Conservation (phyloP, 1,139 yeast species). For the Hanseniaspora sp. region DNA sequence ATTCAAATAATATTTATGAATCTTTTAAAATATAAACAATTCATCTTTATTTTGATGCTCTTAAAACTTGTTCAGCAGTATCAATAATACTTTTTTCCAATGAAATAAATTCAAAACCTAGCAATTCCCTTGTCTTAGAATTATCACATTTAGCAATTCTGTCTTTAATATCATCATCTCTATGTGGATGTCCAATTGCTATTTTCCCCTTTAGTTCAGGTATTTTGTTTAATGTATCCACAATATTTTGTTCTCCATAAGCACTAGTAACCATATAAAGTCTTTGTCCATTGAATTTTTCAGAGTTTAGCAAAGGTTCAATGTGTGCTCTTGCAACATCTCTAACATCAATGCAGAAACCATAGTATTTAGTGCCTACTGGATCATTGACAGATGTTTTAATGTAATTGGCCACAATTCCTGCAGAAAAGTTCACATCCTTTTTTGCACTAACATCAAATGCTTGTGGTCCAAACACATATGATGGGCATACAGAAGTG, state of each 20-base stretch:
- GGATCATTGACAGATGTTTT: slow-evolving; percentile 18
- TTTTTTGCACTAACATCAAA: slow-evolving; percentile 26
- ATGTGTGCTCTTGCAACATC: slow-evolving; percentile 47
- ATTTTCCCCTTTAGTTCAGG: slow-evolving; percentile 33
- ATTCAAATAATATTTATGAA: too few species aligned
- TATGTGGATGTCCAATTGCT: slow-evolving; percentile 37
- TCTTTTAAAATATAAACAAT: too few species aligned
- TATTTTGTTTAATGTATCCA: slow-evolving; percentile 30
- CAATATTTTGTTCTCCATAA: slow-evolving; percentile 32
- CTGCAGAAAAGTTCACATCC: slow-evolving; percentile 31
- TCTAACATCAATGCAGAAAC: slow-evolving; percentile 39
- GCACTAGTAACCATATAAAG: slow-evolving; percentile 31
- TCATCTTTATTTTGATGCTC: background rate
- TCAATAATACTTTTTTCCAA: slow-evolving; percentile 36
- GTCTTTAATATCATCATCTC: slow-evolving; percentile 26
- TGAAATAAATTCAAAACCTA: slow-evolving; percentile 29
- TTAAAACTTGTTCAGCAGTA: slow-evolving; percentile 36
- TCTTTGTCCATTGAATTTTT: slow-evolving; percentile 32
- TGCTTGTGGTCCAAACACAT: slow-evolving; percentile 37
- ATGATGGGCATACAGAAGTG: slow-evolving; percentile 37
- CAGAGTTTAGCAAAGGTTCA: slow-evolving; percentile 18
- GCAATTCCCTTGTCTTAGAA: slow-evolving; percentile 20
- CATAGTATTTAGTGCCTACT: slow-evolving; percentile 1
- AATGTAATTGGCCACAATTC: slow-evolving; percentile 26
- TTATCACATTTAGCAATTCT: slow-evolving; percentile 17